Percentiles rank a stretch among this genome's conserved stretches.
Evolutionary conservation across 1,139 yeast species (phyloP).

Genomic region (Nakaseomyces glabratus): DNA sequence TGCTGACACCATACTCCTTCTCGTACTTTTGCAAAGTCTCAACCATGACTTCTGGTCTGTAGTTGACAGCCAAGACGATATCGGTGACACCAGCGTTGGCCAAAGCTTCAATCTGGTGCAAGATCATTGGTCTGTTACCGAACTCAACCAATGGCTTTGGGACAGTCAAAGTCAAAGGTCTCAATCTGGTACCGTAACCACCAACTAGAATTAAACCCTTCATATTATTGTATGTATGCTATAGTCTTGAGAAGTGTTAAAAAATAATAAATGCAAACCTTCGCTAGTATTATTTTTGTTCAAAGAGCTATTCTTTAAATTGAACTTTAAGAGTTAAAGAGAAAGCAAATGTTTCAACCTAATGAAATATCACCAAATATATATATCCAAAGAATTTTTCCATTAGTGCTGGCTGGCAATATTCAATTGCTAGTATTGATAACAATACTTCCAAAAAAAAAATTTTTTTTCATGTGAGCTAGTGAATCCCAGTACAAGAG

Average conservation of each 20-base stretch:
- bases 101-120: constrained; percentile 96
- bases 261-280: background rate
- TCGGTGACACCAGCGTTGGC: constrained; percentile 99
- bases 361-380: no score
- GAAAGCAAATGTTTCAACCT: no score
- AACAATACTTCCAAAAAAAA: no score
- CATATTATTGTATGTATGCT: constrained; percentile 41
- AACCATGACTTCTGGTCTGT: constrained; percentile 99
- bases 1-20: constrained; percentile 84
- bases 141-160: constrained; percentile 99
- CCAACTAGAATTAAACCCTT: constrained; percentile 98
- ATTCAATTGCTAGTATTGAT: no score
- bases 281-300: no score
- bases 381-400: no score
- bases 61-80: constrained; percentile 96
- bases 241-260: background rate
- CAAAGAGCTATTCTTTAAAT: no score
- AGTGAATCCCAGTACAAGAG: no score
- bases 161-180: constrained; percentile 93
- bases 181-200: constrained; percentile 99
- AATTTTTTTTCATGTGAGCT: no score
- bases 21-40: constrained; percentile 90
- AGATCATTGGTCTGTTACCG: constrained; percentile 95
- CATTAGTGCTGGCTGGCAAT: no score
- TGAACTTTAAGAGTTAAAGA: no score